Evolutionary conservation across 306 rosid species (phyloP).

Genomic region (Parietaria judaica): DNA sequence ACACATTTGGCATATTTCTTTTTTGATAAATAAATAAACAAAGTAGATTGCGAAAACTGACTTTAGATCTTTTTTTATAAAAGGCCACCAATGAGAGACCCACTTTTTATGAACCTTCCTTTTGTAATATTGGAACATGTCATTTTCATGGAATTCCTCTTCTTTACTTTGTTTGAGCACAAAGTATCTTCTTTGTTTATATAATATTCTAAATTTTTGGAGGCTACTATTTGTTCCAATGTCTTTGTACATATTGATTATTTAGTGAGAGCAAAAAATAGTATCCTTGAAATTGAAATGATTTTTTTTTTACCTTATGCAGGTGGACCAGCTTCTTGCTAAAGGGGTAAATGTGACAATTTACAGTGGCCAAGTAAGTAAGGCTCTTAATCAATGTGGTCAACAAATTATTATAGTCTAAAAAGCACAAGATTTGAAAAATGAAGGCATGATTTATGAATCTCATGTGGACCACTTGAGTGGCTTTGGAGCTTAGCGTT

Average conservation of each 20-base stretch:
- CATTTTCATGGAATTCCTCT: background rate
- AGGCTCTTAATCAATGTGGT: background rate
- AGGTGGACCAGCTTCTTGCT: conserved; percentile 79
- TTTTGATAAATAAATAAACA: background rate
- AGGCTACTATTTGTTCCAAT: background rate
- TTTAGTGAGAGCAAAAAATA: no score
- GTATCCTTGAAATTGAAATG: no score
- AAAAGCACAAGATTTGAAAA: background rate
- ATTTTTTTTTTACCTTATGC: background rate
- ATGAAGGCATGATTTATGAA: background rate
- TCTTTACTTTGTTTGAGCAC: no score
- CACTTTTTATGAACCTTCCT: background rate
- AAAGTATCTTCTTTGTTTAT: background rate
- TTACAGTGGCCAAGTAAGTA: conserved; percentile 80
- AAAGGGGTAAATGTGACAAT: conserved; percentile 79
- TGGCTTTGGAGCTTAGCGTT: background rate
- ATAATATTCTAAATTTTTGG: no score
- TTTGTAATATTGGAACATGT: background rate
- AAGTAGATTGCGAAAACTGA: background rate
- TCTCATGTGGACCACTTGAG: conserved; percentile 9
- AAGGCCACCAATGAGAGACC: conserved; percentile 1
- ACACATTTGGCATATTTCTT: background rate
- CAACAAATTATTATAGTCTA: background rate
- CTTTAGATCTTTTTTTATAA: background rate
- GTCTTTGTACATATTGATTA: background rate